These are phyloP conservation scores for Suillus alpinus DNA, from an alignment of 768 basidiomycete genomes.

Conservation along the genomic window DNA sequence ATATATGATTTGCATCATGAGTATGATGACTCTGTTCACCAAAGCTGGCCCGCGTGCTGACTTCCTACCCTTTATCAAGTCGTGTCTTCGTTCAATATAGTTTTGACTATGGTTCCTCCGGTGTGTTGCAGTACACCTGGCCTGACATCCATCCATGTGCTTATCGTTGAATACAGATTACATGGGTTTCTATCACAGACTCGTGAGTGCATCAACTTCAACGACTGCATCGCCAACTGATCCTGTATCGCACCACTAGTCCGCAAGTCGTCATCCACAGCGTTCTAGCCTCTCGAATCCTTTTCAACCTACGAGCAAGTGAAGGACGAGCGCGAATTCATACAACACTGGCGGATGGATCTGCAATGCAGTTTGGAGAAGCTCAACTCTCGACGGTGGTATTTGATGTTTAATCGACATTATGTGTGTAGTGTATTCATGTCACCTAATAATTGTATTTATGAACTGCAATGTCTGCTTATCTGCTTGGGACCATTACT, in stretches of 20 bases:
- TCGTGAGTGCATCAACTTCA: neutral
- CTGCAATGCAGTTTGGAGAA: neutral
- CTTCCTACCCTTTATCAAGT: neutral
- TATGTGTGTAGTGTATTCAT: neutral
- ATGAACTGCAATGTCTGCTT: neutral
- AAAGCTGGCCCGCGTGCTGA: neutral
- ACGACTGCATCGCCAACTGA: neutral
- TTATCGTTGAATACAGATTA: neutral
- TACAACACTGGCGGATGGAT: no score
- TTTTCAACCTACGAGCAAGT: conserved; percentile 2
- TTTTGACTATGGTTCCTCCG: neutral
- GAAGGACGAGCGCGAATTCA: neutral
- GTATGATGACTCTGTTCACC: neutral
- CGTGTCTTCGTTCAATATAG: neutral
- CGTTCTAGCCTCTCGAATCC: neutral
- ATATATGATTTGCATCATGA: neutral
- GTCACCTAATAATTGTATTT: neutral
- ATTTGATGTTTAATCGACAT: neutral
- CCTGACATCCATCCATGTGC: neutral
- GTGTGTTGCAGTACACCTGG: neutral
- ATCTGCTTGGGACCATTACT: neutral
- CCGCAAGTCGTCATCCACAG: neutral
- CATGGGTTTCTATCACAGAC: neutral
- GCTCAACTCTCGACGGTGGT: no score
- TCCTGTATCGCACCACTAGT: neutral